Base-by-base conservation (phyloP, 192 early-diverging fungal genomes). In the Backusella psychrophila region DNA sequence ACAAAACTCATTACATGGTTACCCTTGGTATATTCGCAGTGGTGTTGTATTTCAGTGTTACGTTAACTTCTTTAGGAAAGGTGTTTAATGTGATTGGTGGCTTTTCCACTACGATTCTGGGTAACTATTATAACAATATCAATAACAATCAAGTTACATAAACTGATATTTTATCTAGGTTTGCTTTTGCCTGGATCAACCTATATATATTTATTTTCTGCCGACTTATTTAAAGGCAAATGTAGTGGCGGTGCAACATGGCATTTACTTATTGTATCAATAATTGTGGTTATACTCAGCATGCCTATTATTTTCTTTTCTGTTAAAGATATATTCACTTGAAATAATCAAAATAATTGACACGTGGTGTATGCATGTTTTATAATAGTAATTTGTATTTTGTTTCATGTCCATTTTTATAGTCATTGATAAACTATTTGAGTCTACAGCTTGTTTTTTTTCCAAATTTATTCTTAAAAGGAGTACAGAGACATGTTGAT, bases 61-160 rank as follows among this genome's bases (percentile, higher is more conserved):
- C 79, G 1, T 29, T 87, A 17, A 73, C 72, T 4, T 78, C 79
- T 36, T 69, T 87, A 17, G 86, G 86, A 33, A 80, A 82, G 11
- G 71, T 87, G 0, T 87, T 85, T 69, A 79, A 82, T 52, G 26
- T 85, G 21, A 77, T 87, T 69, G 86, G 86, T 69, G 86, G 86
- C 0, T 78, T 87, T 38, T 83, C 84, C 9, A 82, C 84, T 4
- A 87, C 84, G 0, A 59, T 79, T 34, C 41, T 87, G 23, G 76
- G 76, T 77, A 69, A 67, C 21, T 41, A 41, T 39, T 39, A 23
- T 44, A 39, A 39, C 69, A 21, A 39, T 12, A 39, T 5, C 17
- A 38, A n/a, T 19, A 26, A 0, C 19, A 46, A 39, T 15, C 17
- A 14, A 21, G 29, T 35, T 15, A 26, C 9, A 12, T 23, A 73